phyloP scores from a whole-genome alignment of 176 grass and related monocot genomes.

The Phyllostachys edulis region DNA sequence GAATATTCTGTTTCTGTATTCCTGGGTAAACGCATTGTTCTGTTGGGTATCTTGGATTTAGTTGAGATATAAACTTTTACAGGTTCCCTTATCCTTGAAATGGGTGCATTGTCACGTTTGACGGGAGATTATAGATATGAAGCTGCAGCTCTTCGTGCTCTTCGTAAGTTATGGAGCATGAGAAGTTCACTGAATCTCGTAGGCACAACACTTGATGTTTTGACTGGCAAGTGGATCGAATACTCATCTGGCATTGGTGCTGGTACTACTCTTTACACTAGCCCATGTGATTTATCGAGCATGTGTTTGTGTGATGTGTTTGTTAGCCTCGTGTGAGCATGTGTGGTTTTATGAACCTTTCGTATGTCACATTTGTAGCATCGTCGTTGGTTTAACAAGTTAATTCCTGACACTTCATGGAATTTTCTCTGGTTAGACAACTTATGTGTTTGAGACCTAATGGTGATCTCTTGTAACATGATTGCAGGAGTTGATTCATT shows the following conservation, averaged over 20 bases:
- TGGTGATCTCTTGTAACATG: constrained; percentile 28
- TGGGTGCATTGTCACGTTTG: constrained; percentile 86
- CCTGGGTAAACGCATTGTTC: constrained; percentile 9
- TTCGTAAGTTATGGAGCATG: constrained; percentile 97
- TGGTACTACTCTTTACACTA: constrained; percentile 60
- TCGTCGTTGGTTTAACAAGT: constrained; percentile 1
- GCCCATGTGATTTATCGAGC: neutral
- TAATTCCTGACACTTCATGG: neutral
- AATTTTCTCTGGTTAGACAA: constrained; percentile 9
- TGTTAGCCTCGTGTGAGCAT: constrained; percentile 1
- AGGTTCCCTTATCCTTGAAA: constrained; percentile 99
- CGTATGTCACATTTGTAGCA: neutral
- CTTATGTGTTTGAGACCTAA: constrained; percentile 16
- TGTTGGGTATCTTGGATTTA: constrained; percentile 27
- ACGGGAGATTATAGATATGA: constrained; percentile 89
- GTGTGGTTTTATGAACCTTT: neutral
- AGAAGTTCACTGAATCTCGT: constrained; percentile 98
- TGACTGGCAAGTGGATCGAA: constrained; percentile 90
- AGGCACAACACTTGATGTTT: constrained; percentile 88
- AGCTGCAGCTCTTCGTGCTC: constrained; percentile 81
- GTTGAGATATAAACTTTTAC: constrained; percentile 19
- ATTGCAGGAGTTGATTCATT: constrained; percentile 95
- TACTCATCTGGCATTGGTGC: constrained; percentile 96
- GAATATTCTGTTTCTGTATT: constrained; percentile 13
- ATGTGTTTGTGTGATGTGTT: constrained; percentile 4